Evolutionary conservation across 768 basidiomycete genomes (phyloP).

Genomic region (Termitomyces sp.): DNA sequence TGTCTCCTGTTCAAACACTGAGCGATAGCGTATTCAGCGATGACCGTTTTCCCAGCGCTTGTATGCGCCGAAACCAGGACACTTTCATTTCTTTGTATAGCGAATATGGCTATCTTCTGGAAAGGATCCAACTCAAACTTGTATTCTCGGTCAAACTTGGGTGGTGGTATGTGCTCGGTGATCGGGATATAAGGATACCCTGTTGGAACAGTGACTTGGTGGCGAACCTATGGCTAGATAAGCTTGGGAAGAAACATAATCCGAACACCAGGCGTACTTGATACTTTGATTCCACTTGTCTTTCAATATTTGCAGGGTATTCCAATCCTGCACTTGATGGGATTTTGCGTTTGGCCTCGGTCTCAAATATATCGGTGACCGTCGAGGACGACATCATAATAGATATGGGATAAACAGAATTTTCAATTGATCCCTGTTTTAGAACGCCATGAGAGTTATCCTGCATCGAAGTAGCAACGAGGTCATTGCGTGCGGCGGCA

Average conservation of each 20-base stretch:
- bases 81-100: slow-evolving; percentile 96
- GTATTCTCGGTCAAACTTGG: slow-evolving; percentile 89
- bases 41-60: slow-evolving; percentile 98
- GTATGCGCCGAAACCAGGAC: slow-evolving; percentile 98
- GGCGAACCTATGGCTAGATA: slow-evolving; percentile 64
- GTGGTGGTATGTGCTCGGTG: slow-evolving; percentile 83
- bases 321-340: slow-evolving; percentile 83
- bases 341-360: slow-evolving; percentile 89
- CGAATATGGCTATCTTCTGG: slow-evolving; percentile 90
- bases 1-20: slow-evolving; percentile 92
- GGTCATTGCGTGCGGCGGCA: no score
- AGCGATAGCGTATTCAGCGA: slow-evolving; percentile 99
- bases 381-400: no score
- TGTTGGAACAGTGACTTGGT: slow-evolving; percentile 94
- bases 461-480: no score
- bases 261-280: slow-evolving; percentile 46
- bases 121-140: slow-evolving; percentile 98
- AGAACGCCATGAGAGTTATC: no score
- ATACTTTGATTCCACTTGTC: slow-evolving; percentile 73
- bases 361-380: slow-evolving; percentile 54
- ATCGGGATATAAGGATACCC: slow-evolving; percentile 91
- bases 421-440: no score
- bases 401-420: no score
- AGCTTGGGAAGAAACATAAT: background rate
- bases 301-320: slow-evolving; percentile 54